phyloP scores from a whole-genome alignment of 805 yeast genomes.

The Candida boleticola region DNA sequence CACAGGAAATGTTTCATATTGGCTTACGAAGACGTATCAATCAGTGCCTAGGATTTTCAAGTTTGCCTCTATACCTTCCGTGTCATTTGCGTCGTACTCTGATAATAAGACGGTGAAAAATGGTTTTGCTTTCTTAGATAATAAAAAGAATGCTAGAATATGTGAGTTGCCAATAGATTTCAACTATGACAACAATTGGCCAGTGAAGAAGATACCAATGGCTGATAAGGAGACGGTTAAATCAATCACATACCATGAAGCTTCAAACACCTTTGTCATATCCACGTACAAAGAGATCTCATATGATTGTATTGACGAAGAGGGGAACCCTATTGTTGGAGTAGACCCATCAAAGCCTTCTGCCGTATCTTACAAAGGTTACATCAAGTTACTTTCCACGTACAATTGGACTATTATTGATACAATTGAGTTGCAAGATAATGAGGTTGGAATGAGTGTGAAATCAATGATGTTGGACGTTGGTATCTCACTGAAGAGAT shows the following conservation, averaged over 20 bases:
- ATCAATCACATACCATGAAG: constrained; percentile 66
- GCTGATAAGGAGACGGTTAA: constrained; percentile 56
- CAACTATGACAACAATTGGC: constrained; percentile 60
- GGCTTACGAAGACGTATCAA: constrained; percentile 61
- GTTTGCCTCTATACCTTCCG: constrained; percentile 61
- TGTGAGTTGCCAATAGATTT: constrained; percentile 46
- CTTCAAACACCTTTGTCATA: constrained; percentile 58
- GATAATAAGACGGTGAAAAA: constrained; percentile 29
- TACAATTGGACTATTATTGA: constrained; percentile 76
- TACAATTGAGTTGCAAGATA: constrained; percentile 58
- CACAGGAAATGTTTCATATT: constrained; percentile 71
- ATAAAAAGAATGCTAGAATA: constrained; percentile 64
- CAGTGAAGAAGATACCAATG: constrained; percentile 49
- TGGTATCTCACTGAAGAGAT: constrained; percentile 38
- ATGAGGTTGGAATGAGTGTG: constrained; percentile 62
- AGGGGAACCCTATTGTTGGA: constrained; percentile 63
- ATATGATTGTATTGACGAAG: constrained; percentile 72
- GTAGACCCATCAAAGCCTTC: constrained; percentile 47
- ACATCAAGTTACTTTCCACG: constrained; percentile 67
- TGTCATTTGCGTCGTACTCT: constrained; percentile 62
- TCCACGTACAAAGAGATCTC: constrained; percentile 59
- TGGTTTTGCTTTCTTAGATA: constrained; percentile 72
- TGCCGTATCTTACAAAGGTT: constrained; percentile 59
- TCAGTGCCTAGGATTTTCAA: constrained; percentile 65
- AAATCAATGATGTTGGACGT: constrained; percentile 52